Evolutionary conservation across 2,329 filamentous ascomycete species (phyloP).

Genomic region (Orbilia blumenaviensis): DNA sequence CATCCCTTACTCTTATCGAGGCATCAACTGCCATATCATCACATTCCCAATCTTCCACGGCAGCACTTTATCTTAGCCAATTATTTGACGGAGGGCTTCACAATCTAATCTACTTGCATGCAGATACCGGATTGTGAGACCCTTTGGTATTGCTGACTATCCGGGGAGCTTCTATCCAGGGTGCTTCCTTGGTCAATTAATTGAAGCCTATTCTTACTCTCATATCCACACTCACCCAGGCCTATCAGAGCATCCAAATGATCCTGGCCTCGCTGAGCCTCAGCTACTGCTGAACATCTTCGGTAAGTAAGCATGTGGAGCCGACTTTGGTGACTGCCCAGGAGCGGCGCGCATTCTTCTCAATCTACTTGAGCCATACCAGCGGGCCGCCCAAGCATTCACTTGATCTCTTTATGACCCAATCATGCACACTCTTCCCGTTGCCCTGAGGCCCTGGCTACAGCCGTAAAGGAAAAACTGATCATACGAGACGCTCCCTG

Average conservation of each 20-base stretch:
- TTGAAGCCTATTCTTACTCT: neutral
- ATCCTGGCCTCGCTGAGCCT: neutral
- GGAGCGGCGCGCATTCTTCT: neutral
- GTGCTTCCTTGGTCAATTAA: neutral
- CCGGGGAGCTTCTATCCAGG: neutral
- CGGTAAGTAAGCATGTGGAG: neutral
- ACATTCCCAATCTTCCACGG: neutral
- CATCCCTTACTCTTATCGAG: constrained; percentile 2
- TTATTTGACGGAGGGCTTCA: neutral
- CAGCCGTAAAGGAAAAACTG: neutral
- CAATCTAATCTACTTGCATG: neutral
- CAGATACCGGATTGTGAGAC: neutral
- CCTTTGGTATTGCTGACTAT: neutral
- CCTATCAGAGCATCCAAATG: neutral
- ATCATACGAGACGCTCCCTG: neutral
- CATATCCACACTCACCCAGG: neutral
- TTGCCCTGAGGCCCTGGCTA: neutral
- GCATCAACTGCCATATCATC: neutral
- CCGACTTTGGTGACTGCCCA: neutral
- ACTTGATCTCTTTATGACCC: neutral
- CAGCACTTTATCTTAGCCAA: neutral
- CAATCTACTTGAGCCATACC: neutral
- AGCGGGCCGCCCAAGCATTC: neutral
- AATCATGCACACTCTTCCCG: neutral
- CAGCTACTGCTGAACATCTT: neutral